Evolutionary conservation across 441 rosid species (phyloP).

Genomic region (Mallotus japonicus): DNA sequence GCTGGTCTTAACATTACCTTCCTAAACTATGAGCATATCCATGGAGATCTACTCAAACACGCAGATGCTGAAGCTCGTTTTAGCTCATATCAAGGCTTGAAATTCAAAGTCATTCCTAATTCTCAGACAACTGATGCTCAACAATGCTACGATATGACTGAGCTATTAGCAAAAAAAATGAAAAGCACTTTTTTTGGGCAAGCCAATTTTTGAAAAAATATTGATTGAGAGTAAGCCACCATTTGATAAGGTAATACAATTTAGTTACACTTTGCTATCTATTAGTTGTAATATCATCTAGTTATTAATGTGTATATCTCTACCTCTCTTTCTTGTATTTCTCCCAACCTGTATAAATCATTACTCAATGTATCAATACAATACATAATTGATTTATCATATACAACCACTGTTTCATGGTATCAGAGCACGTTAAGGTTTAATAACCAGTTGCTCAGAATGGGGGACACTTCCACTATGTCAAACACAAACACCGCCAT

Average conservation of each 20-base stretch:
- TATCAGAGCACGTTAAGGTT: no score
- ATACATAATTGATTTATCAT: no score
- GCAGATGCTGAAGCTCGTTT: conserved; percentile 24
- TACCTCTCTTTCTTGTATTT: no score
- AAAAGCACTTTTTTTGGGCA: not conserved
- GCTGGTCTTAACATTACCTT: conserved; percentile 38
- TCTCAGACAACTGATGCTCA: not conserved
- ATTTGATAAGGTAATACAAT: not conserved
- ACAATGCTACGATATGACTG: not conserved
- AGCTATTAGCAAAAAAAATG: conserved; percentile 2
- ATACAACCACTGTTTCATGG: no score
- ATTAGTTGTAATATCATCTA: no score
- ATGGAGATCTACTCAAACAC: conserved; percentile 23
- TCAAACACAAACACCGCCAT: no score
- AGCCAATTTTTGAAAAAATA: conserved; percentile 27
- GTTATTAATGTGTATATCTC: no score
- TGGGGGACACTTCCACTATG: no score
- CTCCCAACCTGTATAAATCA: conserved; percentile 21
- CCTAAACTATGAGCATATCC: conserved; percentile 35
- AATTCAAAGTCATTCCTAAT: conserved; percentile 28
- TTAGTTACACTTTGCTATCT: no score
- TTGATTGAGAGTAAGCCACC: conserved; percentile 17
- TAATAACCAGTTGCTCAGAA: no score
- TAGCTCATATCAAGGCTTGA: conserved; percentile 20
- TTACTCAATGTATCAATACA: conserved; percentile 23